Evolutionary conservation across 140 eudicot species (phyloP), one percentile per base, ranked within the genome.

Genomic region (Cichorium intybus): DNA sequence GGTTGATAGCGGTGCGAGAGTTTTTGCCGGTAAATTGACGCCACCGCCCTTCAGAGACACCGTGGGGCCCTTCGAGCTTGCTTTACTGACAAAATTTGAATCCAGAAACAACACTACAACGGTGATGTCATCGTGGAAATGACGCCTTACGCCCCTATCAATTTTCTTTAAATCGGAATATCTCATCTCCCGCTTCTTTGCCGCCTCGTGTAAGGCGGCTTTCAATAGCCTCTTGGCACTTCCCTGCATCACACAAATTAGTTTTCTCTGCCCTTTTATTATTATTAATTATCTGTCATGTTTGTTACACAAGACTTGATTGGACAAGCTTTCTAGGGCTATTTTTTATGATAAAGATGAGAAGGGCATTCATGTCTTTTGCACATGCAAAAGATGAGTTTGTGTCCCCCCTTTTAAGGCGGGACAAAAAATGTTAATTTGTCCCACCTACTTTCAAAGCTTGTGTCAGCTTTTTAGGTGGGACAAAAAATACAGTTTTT

Each of bases 131-230:
- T 82, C 87, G 56, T 82, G 87, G 79, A 82, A 82, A 70, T 82
- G 87, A 21, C 87, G 72, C 17, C 87, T 77, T 24, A 82, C 84
- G 41, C 87, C 84, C 56, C 84, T 74, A 21, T 82, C 87, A 10
- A 82, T 79, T 63, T 79, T 82, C 75, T 79, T 82, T 58, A 82
- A 50, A 69, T 82, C 85, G 2, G 83, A 79, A 31, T 83, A 83
- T 66, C 85, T 75, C 85, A 83, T 83, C 52, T 83, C 85, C 59
- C 85, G 76, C 78, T 79, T 83, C 78, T 72, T 83, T 54, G 85
- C 85, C 54, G 89, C 89, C 61, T 83, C 84, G 23, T 65, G 82
- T 60, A 82, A 56, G 8, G 89, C 85, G 9, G 85, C 56, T 63
- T 83, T 83, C 72, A 83, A 73, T 33, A 83, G 85, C 80, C 89